Base-by-base conservation (phyloP, 2,329 filamentous ascomycete genomes). In the Daldinia eschscholtzii region DNA sequence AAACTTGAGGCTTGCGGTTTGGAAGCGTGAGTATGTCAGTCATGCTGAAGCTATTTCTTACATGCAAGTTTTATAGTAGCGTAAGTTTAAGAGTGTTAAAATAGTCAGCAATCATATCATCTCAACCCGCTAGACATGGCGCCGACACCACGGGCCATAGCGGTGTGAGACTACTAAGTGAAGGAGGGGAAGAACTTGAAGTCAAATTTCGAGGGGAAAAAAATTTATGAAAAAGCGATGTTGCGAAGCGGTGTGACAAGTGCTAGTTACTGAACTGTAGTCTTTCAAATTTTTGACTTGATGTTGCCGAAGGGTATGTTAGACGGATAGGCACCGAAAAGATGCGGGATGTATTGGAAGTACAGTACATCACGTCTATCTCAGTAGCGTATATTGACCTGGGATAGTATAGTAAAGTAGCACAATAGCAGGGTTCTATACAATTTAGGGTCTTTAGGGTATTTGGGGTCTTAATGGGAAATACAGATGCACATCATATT, bases 231-330 rank as follows among this genome's bases (percentile, higher is more conserved):
- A 41, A 28, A 59, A 65, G 55, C 57, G 33, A 61, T 28, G 33
- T 52, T 57, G 44, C 30, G 64, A 68, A 70, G 70, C 70, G 70
- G 70, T 72, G 70, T 72, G 70, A 65, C 64, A 26, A n/a, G 50
- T 57, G 52, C 26, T 57, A 37, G 52, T 33, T 60, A 48, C 52
- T 62, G 61, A 62, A 56, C 44, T 37, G 55, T 55, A 28, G 15
- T 60, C 50, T 50, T 65, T 15, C 23, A 60, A 30, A 4, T 10
- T 30, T 52, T 52, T 6, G 26, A 53, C 39, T 55, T 30, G 37
- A 59, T n/a, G 61, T 70, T 65, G 70, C 67, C 56, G 58, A 67
- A 50, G 62, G 46, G 53, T 44, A 67, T 55, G 58, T 63, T 64
- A 30, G 28, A 65, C 59, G 35, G 33, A 13, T 46, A 60, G 58